These are phyloP conservation scores for Cucumis cinereus DNA, from an alignment of 306 rosid species.

Conservation along the genomic window DNA sequence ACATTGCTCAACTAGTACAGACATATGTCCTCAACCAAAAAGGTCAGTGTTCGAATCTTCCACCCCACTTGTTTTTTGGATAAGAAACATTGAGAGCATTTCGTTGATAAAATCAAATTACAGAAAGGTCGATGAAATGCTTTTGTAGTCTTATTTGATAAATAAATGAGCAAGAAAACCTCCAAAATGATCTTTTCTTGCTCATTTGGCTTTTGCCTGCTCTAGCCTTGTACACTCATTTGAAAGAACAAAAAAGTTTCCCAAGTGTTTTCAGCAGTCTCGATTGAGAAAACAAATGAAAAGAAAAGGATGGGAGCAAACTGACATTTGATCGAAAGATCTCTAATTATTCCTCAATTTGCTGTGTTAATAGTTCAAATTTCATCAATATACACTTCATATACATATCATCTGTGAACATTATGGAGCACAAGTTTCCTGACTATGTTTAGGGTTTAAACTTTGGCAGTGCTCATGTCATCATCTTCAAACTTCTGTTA, in stretches of 20 bases:
- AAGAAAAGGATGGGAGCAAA: not conserved
- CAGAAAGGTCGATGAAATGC: too few species aligned
- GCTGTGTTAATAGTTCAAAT: not conserved
- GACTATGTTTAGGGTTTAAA: not conserved
- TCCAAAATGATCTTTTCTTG: not conserved
- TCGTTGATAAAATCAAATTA: too few species aligned
- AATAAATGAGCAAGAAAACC: too few species aligned
- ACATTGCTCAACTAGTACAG: too few species aligned
- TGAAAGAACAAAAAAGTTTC: not conserved
- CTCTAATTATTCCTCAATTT: not conserved
- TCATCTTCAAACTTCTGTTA: not conserved
- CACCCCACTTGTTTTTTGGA: not conserved
- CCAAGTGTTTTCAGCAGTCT: not conserved
- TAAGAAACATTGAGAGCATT: too few species aligned
- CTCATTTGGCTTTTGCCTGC: not conserved
- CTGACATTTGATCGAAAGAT: not conserved
- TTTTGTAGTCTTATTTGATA: too few species aligned
- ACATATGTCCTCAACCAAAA: too few species aligned
- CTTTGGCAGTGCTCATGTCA: not conserved
- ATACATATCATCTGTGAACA: not conserved
- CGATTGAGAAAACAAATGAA: not conserved
- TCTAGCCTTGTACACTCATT: not conserved
- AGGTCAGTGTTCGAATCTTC: not conserved
- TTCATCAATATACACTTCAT: not conserved
- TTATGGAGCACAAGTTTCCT: not conserved